Percentiles rank a stretch among this genome's conserved stretches.
Conservation (phyloP, 1,284 basidiomycete species). For the Naganishia sp. region DNA sequence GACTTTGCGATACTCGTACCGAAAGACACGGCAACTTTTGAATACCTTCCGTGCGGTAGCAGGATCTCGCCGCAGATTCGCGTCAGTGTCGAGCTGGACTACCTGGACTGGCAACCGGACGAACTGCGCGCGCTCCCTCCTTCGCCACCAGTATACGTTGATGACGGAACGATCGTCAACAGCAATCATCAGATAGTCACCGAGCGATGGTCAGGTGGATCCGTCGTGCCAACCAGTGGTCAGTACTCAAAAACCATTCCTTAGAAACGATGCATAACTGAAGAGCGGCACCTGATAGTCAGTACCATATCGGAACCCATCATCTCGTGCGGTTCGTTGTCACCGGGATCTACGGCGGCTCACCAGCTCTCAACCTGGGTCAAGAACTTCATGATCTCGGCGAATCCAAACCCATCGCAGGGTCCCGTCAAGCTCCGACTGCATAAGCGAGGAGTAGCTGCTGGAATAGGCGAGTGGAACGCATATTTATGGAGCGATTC, state of each 20-base stretch:
- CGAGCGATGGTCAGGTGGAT: slow-evolving; percentile 16
- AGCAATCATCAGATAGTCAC: slow-evolving; percentile 12
- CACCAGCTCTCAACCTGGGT: slow-evolving; percentile 19
- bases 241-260: background rate
- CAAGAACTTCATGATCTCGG: slow-evolving; percentile 13
- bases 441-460: slow-evolving; percentile 11
- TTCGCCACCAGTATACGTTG: slow-evolving; percentile 14
- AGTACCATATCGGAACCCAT: slow-evolving; percentile 3
- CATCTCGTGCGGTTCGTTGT: slow-evolving; percentile 17
- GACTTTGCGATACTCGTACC: slow-evolving; percentile 14
- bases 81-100: slow-evolving; percentile 15
- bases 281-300: background rate
- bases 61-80: slow-evolving; percentile 11
- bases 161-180: slow-evolving; percentile 16
- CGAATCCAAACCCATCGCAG: slow-evolving; percentile 19
- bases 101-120: slow-evolving; percentile 9
- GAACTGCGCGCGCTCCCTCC: slow-evolving; percentile 4
- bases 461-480: slow-evolving; percentile 21
- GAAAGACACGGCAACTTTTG: slow-evolving; percentile 17
- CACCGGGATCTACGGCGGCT: slow-evolving; percentile 7
- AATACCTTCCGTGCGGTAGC: background rate
- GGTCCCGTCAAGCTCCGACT: slow-evolving; percentile 8
- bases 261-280: background rate
- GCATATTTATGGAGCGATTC: slow-evolving; percentile 24
- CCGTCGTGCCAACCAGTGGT: slow-evolving; percentile 12